A percentile compares a stretch with the other conserved stretches of the same genome.
Evolutionary conservation across 495 filamentous ascomycete species (phyloP).

Genomic region (Tetracladium setigerum): DNA sequence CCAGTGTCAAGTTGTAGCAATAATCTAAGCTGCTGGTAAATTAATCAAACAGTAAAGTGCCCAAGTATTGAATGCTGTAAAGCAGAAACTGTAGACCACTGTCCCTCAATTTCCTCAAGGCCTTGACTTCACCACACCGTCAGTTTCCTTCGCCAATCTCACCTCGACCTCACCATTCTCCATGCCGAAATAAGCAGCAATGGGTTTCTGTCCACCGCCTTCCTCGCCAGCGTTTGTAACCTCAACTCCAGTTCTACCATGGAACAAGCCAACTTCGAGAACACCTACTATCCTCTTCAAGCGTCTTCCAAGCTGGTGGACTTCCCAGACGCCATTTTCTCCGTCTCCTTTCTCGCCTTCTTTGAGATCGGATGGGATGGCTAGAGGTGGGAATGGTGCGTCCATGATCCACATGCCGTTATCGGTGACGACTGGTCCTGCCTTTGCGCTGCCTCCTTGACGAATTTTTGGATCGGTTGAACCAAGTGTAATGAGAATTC

Average conservation of each 20-base stretch:
- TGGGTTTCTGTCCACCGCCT: constrained; percentile 77
- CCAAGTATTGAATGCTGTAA: too few relatives aligned
- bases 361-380: constrained; percentile 51
- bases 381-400: constrained; percentile 70
- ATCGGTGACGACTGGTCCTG: constrained; percentile 82
- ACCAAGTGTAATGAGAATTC: constrained; percentile 61
- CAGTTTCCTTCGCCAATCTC: constrained; percentile 29
- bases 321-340: constrained; percentile 62
- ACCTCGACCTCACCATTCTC: constrained; percentile 62
- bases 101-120: too few relatives aligned
- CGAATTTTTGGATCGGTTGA: constrained; percentile 60
- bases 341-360: constrained; percentile 34
- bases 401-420: constrained; percentile 93
- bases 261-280: constrained; percentile 86
- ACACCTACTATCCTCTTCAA: constrained; percentile 84
- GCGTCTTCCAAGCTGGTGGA: constrained; percentile 57
- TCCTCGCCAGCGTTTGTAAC: constrained; percentile 46
- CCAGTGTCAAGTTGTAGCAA: too few relatives aligned
- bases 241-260: constrained; percentile 64
- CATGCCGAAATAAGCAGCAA: constrained; percentile 94
- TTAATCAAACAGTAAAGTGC: too few relatives aligned
- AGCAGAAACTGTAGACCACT: too few relatives aligned
- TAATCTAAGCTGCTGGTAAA: too few relatives aligned
- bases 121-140: constrained; percentile 17
- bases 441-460: constrained; percentile 57